Evolutionary conservation across 2,329 filamentous ascomycete genomes (phyloP).

Genomic region (Fusarium buxicola): DNA sequence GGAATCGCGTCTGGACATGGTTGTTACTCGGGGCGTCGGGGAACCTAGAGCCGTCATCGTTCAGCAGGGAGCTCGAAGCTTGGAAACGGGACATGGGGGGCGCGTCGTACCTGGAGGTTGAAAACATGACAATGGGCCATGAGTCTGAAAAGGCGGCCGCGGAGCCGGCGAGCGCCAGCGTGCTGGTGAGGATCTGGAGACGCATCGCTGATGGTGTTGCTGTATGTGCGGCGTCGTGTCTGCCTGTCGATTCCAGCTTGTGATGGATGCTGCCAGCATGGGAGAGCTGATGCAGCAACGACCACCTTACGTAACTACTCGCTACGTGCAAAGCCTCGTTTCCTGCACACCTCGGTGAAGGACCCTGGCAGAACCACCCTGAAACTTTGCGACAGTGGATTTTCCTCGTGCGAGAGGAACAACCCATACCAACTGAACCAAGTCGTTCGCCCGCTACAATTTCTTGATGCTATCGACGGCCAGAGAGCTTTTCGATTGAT

Average conservation of each 20-base stretch:
- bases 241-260: slow-evolving; percentile 45
- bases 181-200: slow-evolving; percentile 61
- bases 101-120: slow-evolving; percentile 77
- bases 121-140: slow-evolving; percentile 90
- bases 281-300: slow-evolving; percentile 42
- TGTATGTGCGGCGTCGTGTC: slow-evolving; percentile 39
- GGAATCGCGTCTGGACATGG: slow-evolving; percentile 63
- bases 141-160: slow-evolving; percentile 84
- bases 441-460: slow-evolving; percentile 12
- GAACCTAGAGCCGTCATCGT: slow-evolving; percentile 47
- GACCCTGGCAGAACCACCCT: slow-evolving; percentile 10
- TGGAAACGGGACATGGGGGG: slow-evolving; percentile 19
- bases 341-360: slow-evolving; percentile 45
- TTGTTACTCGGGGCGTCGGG: slow-evolving; percentile 48
- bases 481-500: not conserved
- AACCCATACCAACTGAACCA: slow-evolving; percentile 8
- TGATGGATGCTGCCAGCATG: slow-evolving; percentile 33
- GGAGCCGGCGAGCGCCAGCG: slow-evolving; percentile 67
- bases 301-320: slow-evolving; percentile 45
- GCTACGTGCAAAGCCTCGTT: slow-evolving; percentile 39
- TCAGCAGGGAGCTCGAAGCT: slow-evolving; percentile 43
- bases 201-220: slow-evolving; percentile 61
- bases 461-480: not conserved
- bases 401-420: slow-evolving; percentile 25
- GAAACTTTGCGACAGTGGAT: slow-evolving; percentile 43